Conservation (phyloP, 305 asterid species). For the Solanum hybrid region DNA sequence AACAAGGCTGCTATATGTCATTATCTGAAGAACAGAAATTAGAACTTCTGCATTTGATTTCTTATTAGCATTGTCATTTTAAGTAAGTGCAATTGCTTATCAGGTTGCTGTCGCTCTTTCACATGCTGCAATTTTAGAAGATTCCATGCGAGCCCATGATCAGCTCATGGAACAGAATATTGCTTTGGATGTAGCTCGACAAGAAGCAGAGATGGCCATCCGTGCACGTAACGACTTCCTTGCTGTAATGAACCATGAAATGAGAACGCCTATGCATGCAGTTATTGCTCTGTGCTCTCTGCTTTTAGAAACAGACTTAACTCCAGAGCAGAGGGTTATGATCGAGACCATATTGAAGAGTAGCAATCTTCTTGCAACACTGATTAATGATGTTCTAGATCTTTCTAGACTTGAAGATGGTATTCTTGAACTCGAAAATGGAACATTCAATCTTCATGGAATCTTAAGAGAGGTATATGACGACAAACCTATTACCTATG, state of each 20-base stretch:
- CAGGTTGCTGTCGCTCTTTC: slow-evolving; percentile 87
- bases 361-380: slow-evolving; percentile 58
- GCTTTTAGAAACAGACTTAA: slow-evolving; percentile 59
- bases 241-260: slow-evolving; percentile 78
- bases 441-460: slow-evolving; percentile 44
- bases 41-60: background rate
- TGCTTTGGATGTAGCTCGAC: slow-evolving; percentile 58
- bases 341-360: slow-evolving; percentile 68
- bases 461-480: slow-evolving; percentile 44
- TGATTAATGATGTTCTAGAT: slow-evolving; percentile 59
- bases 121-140: slow-evolving; percentile 76
- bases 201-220: slow-evolving; percentile 63
- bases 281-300: slow-evolving; percentile 54
- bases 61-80: background rate
- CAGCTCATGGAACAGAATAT: slow-evolving; percentile 62
- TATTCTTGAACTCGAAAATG: slow-evolving; percentile 41
- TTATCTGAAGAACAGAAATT: background rate
- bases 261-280: slow-evolving; percentile 77
- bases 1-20: background rate
- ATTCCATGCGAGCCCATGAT: slow-evolving; percentile 60
- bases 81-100: background rate
- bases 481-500: background rate
- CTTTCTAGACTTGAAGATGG: slow-evolving; percentile 75
- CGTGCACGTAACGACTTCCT: slow-evolving; percentile 66
- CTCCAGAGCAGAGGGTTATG: slow-evolving; percentile 63